Percentiles rank a stretch among this genome's conserved stretches.
phyloP scores from a whole-genome alignment of 441 rosid genomes.

The Adansonia grandidieri region DNA sequence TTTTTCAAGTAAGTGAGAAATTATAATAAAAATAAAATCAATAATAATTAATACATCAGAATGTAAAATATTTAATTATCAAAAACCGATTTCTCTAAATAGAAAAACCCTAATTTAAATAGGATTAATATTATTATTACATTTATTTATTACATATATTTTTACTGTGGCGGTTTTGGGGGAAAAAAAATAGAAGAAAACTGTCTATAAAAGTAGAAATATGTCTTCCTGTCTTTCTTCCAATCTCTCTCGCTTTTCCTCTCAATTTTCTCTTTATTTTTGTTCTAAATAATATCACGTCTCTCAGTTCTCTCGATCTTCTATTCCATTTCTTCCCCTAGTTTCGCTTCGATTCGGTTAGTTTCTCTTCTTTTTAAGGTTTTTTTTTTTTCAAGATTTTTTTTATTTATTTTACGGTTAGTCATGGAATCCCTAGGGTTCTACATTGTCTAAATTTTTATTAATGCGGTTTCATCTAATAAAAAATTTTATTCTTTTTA shows the following conservation, averaged over 20 bases:
- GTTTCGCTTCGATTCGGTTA: constrained; percentile 35
- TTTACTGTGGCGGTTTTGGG: neutral
- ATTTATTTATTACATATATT: neutral
- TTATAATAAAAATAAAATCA: too few species aligned
- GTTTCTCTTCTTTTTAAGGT: constrained; percentile 8
- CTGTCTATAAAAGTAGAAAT: neutral
- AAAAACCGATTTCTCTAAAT: neutral
- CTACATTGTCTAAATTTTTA: constrained; percentile 11
- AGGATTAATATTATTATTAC: neutral
- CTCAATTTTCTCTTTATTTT: neutral
- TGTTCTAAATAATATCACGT: neutral
- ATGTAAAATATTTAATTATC: too few species aligned
- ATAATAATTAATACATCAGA: too few species aligned
- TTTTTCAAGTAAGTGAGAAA: neutral
- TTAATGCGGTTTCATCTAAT: neutral
- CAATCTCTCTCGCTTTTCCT: constrained; percentile 19
- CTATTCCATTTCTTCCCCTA: constrained; percentile 26
- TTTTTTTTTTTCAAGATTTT: constrained; percentile 11
- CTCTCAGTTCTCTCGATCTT: constrained; percentile 32
- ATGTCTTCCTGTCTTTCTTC: constrained; percentile 9
- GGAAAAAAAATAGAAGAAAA: constrained; percentile 24
- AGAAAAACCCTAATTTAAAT: neutral
- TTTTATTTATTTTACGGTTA: neutral
- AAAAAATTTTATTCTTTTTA: neutral
- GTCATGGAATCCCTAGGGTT: constrained; percentile 17